phyloP scores from a whole-genome alignment of 1,284 basidiomycete species.

The Malassezia japonica region DNA sequence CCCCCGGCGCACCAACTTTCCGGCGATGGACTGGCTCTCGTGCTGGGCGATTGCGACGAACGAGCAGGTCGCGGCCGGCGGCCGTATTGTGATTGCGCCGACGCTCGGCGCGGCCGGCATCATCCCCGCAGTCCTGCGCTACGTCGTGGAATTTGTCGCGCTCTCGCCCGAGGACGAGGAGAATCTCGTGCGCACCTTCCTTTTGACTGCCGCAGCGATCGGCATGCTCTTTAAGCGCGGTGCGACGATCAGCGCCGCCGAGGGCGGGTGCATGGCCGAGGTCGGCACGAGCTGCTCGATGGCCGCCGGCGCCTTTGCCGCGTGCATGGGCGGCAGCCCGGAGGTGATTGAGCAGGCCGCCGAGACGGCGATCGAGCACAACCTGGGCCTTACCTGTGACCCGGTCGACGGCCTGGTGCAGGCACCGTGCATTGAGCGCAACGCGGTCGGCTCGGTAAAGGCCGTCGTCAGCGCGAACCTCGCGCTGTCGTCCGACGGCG shows the following conservation, averaged over 20 bases:
- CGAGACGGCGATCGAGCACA: slow-evolving; percentile 71
- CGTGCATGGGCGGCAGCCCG: slow-evolving; percentile 55
- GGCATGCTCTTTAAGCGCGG: slow-evolving; percentile 97
- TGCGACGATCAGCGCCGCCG: slow-evolving; percentile 88
- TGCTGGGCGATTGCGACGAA: slow-evolving; percentile 50
- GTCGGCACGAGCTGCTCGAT: slow-evolving; percentile 69
- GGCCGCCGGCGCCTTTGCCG: slow-evolving; percentile 84
- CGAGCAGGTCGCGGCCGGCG: slow-evolving; percentile 77
- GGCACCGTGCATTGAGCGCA: slow-evolving; percentile 74
- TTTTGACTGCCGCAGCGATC: slow-evolving; percentile 71
- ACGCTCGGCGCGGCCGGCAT: slow-evolving; percentile 69
- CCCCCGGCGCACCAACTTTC: slow-evolving; percentile 65
- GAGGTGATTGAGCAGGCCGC: slow-evolving; percentile 62
- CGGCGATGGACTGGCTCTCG: slow-evolving; percentile 81
- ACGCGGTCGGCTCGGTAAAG: slow-evolving; percentile 63
- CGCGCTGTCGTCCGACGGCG: slow-evolving; percentile 71
- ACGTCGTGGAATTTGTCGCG: slow-evolving; percentile 77
- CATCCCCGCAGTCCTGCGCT: slow-evolving; percentile 76
- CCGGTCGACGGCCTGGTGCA: slow-evolving; percentile 64
- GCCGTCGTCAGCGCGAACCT: slow-evolving; percentile 65
- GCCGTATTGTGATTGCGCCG: slow-evolving; percentile 86
- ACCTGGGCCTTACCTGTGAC: slow-evolving; percentile 39
- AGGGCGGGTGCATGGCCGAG: slow-evolving; percentile 53
- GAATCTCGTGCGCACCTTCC: slow-evolving; percentile 72
- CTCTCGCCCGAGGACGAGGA: slow-evolving; percentile 63